phyloP scores from a whole-genome alignment of 2,329 filamentous ascomycete species.

The Aplosporella prunicola region DNA sequence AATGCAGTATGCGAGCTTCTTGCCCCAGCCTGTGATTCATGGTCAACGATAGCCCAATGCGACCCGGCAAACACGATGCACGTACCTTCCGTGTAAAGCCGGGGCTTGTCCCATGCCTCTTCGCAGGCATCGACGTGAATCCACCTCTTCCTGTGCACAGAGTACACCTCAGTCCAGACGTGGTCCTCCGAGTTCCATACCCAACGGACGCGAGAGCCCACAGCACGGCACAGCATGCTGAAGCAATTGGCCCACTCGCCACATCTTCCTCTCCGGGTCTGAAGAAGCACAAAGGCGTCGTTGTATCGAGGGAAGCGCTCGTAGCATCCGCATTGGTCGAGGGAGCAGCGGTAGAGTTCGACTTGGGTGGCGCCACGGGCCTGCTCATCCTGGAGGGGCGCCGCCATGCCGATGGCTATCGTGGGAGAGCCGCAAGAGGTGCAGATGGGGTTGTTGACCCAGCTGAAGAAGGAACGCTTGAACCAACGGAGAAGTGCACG shows the following conservation, averaged over 20 bases:
- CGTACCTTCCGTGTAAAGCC: slow-evolving; percentile 76
- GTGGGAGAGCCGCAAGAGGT: slow-evolving; percentile 74
- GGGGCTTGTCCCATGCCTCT: slow-evolving; percentile 88
- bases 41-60: slow-evolving; percentile 14
- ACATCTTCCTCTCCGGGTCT: slow-evolving; percentile 74
- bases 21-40: slow-evolving; percentile 62
- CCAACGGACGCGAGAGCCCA: slow-evolving; percentile 87
- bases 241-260: slow-evolving; percentile 99
- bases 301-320: slow-evolving; percentile 92
- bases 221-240: slow-evolving; percentile 90
- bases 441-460: slow-evolving; percentile 92
- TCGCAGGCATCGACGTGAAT: slow-evolving; percentile 95
- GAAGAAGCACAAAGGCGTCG: slow-evolving; percentile 85
- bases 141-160: slow-evolving; percentile 86
- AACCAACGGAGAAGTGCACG: slow-evolving; percentile 90
- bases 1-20: slow-evolving; percentile 94
- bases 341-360: slow-evolving; percentile 82
- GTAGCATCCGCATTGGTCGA: slow-evolving; percentile 61
- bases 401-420: slow-evolving; percentile 70
- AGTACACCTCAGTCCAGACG: slow-evolving; percentile 97
- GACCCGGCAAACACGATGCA: slow-evolving; percentile 15
- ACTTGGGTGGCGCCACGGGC: slow-evolving; percentile 80
- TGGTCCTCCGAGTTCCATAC: slow-evolving; percentile 98
- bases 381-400: slow-evolving; percentile 78
- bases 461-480: slow-evolving; percentile 87